Base-by-base conservation (phyloP, 2,329 filamentous ascomycete genomes). In the Epichloe typhina region DNA sequence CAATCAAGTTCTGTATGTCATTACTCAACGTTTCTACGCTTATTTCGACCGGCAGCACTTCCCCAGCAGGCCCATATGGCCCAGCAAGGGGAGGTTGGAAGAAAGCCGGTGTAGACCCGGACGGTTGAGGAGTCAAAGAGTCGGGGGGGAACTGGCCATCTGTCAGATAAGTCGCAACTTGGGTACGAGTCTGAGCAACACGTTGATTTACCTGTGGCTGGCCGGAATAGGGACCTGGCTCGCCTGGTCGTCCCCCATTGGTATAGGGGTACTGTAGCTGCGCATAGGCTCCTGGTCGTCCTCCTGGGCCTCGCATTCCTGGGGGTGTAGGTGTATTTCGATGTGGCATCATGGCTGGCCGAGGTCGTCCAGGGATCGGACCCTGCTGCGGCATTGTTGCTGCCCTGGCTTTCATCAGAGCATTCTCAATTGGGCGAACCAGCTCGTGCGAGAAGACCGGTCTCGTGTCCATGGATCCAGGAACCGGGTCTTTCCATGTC, bases 401-500 rank as follows among this genome's bases (percentile, higher is more conserved):
- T 5, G 76, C 79, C 55, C 75, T 70, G 13, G 86, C 88, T 67
- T 93, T 95, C 66, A 93, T 88, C 53, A 98, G 74, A 47, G 91
- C 90, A 67, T 88, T 95, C 67, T 98, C 93, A 58, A 98, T 97
- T 42, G 88, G 87, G 49, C 86, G 80, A 42, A 91, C 94, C 52
- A 90, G 80, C 52, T 97, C 89, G 39, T 82, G 77, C 31, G 88
- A 80, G 63, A 98, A 98, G 48, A 98, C 91, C 7, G 93, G 90
- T 55, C 88, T 81, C n/a, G 84, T 84, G 61, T 95, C 91, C 64
- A 95, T 81, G 13, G 93, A 95, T 46, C 91, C 93, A 2, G 91
- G 89, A 13, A 97, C 89, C 2, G 93, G 88, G 61, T 95, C 88
- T 68, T 96, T 97, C 93, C 93, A 98, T 1, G 93, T 98, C 68